Conservation (phyloP, 2,329 filamentous ascomycete genomes). For the Nigrograna mackinnonii region DNA sequence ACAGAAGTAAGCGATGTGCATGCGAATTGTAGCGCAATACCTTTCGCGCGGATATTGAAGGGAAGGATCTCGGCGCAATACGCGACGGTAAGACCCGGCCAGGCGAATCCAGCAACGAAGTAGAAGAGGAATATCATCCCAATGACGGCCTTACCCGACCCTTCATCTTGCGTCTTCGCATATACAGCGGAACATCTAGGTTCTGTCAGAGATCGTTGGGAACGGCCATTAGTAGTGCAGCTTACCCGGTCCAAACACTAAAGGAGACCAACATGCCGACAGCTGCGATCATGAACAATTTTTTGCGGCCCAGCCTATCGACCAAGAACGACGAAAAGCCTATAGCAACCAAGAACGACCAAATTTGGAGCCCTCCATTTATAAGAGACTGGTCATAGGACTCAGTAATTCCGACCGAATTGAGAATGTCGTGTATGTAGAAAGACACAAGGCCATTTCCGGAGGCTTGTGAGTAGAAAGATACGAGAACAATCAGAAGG, state of each 20-base stretch:
- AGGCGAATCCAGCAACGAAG: slow-evolving; percentile 27
- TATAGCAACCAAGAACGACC: slow-evolving; percentile 39
- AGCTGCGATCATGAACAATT: slow-evolving; percentile 45
- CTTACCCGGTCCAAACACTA: slow-evolving; percentile 40
- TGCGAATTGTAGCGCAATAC: slow-evolving; percentile 1
- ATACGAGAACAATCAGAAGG: slow-evolving; percentile 38
- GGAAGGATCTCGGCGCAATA: slow-evolving; percentile 35
- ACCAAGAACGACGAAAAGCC: slow-evolving; percentile 39
- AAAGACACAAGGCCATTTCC: slow-evolving; percentile 44
- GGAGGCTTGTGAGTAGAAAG: slow-evolving; percentile 39
- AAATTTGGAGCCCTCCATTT: slow-evolving; percentile 43
- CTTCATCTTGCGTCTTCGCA: background rate
- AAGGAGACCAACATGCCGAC: slow-evolving; percentile 48
- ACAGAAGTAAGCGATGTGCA: background rate
- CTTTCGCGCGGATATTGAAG: slow-evolving; percentile 19
- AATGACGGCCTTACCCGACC: slow-evolving; percentile 2
- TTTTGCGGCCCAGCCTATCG: slow-evolving; percentile 45
- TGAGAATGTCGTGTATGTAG: slow-evolving; percentile 39
- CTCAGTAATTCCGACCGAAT: slow-evolving; percentile 40
- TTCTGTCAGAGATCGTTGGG: slow-evolving; percentile 33
- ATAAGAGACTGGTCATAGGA: slow-evolving; percentile 39
- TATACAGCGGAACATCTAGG: slow-evolving; percentile 33
- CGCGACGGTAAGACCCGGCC: slow-evolving; percentile 23
- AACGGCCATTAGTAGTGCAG: background rate
- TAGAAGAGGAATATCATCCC: slow-evolving; percentile 4